Conservation (phyloP, 2,329 filamentous ascomycete genomes). For the Colletotrichum tanaceti region DNA sequence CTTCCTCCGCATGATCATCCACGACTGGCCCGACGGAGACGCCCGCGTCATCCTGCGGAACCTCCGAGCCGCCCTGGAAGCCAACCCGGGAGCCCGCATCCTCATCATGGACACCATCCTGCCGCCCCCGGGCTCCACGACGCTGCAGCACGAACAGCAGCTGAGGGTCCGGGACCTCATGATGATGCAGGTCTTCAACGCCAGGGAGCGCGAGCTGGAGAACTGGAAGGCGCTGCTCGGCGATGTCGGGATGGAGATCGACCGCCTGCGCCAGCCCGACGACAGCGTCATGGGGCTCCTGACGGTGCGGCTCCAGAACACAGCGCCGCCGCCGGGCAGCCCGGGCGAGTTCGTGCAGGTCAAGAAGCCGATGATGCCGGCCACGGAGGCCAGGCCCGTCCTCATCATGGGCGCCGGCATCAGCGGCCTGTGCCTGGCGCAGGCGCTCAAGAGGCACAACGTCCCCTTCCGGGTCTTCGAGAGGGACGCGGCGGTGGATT, state of each 20-base stretch:
- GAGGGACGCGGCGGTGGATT: constrained; percentile 59
- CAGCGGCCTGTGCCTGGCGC: constrained; percentile 52
- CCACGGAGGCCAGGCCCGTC: constrained; percentile 41
- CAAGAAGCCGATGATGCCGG: neutral
- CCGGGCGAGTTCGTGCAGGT: constrained; percentile 7
- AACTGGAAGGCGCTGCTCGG: constrained; percentile 58
- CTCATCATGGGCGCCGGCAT: constrained; percentile 53
- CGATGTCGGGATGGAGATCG: constrained; percentile 42
- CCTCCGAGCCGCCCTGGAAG: constrained; percentile 54
- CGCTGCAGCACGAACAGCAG: constrained; percentile 17
- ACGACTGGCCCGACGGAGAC: constrained; percentile 64
- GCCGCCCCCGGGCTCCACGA: constrained; percentile 53
- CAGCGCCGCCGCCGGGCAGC: constrained; percentile 1
- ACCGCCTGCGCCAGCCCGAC: neutral
- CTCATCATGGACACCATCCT: constrained; percentile 46
- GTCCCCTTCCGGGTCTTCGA: constrained; percentile 63
- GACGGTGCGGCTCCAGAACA: constrained; percentile 7
- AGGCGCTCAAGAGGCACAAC: constrained; percentile 46
- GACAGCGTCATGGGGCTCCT: constrained; percentile 16
- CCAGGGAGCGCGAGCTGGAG: constrained; percentile 56
- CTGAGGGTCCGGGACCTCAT: constrained; percentile 52
- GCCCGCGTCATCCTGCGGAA: constrained; percentile 53
- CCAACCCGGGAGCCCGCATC: neutral
- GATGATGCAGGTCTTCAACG: constrained; percentile 62
- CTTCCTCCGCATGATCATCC: constrained; percentile 64